Conservation (phyloP, 805 yeast species). For the Clavispora phyllophila region DNA sequence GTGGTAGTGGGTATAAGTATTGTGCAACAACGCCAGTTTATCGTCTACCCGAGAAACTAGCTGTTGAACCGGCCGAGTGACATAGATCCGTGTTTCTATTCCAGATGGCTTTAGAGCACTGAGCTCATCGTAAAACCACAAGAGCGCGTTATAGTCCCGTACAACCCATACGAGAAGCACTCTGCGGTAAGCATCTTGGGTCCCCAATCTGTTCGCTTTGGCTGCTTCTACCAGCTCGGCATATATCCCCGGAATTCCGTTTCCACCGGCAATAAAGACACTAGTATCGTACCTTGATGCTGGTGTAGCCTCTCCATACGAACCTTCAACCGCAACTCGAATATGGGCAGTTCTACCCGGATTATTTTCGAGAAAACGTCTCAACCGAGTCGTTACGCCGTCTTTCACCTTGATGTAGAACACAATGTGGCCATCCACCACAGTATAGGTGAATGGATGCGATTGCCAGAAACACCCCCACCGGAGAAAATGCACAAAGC, state of each 20-base stretch:
- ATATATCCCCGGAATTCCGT: conserved; percentile 38
- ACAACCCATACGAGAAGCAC: conserved; percentile 60
- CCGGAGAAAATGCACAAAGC: conserved; percentile 48
- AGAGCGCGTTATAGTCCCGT: conserved; percentile 45
- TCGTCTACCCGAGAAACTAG: conserved; percentile 2
- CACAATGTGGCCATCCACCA: conserved; percentile 9
- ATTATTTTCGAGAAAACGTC: conserved; percentile 15
- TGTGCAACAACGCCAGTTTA: conserved; percentile 6
- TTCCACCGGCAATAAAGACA: conserved; percentile 37
- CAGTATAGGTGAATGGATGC: conserved; percentile 56
- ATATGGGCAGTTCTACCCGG: conserved; percentile 15
- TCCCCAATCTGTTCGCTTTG: neutral
- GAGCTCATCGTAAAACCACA: conserved; percentile 46
- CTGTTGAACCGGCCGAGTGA: conserved; percentile 6
- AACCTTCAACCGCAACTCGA: conserved; percentile 34
- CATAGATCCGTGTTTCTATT: conserved; percentile 20
- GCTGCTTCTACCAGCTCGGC: conserved; percentile 23
- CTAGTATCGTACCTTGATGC: conserved; percentile 24
- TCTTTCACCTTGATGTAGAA: conserved; percentile 31
- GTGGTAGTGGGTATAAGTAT: conserved; percentile 9
- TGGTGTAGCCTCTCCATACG: conserved; percentile 34
- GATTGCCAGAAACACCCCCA: conserved; percentile 55
- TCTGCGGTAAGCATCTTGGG: neutral
- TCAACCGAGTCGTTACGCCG: conserved; percentile 26
- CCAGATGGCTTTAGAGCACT: conserved; percentile 19